Base-by-base conservation (phyloP, 495 filamentous ascomycete species). In the Chaetomium tenue region DNA sequence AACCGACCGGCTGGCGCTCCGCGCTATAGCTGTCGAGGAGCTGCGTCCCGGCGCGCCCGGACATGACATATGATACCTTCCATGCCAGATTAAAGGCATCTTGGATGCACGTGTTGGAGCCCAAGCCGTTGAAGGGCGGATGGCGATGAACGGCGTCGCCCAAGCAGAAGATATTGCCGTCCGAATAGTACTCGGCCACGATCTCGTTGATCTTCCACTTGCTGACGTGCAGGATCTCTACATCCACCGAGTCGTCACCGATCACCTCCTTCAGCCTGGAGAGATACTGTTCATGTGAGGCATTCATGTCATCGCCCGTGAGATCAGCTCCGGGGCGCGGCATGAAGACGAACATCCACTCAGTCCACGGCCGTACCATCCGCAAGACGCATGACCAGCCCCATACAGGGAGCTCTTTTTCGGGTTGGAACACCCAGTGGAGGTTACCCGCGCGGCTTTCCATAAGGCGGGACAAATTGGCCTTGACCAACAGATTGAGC, bases 401-500 rank as follows among this genome's bases (percentile, higher is more conserved):
- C 66, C 73, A 81, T 0, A 68, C 68, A 2, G 79, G 79, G 20
- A 46, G 28, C 15, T 74, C 58, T n/a, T 66, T 57, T 28, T 78
- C 72, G 8, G 75, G 79, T 30, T 68, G 66, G 39, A 78, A 67
- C 0, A 78, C 72, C 82, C 83, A 87, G 61, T 87, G 84, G 28
- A 87, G 77, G 64, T 85, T 85, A 0, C 84, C 85, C 6, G 71
- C 74, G 0, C 84, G 76, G 47, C 78, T 69, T 52, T 76, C 60
- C 63, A 87, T 73, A 12, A 81, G 68, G 52, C 82, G 76, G 2
- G 80, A 79, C 9, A 87, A 68, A 59, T 87, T 83, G 8, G 78
- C 82, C 57, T 81, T 78, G 20, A 84, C 70, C 4, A 82, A 77
- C 5, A 86, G 71, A 58, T 86, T 86, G 59, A 83, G 77, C 0